Evolutionary conservation across 768 basidiomycete genomes (phyloP), one percentile per base, ranked within the genome.

Genomic region (Pleurotus tuoliensis): DNA sequence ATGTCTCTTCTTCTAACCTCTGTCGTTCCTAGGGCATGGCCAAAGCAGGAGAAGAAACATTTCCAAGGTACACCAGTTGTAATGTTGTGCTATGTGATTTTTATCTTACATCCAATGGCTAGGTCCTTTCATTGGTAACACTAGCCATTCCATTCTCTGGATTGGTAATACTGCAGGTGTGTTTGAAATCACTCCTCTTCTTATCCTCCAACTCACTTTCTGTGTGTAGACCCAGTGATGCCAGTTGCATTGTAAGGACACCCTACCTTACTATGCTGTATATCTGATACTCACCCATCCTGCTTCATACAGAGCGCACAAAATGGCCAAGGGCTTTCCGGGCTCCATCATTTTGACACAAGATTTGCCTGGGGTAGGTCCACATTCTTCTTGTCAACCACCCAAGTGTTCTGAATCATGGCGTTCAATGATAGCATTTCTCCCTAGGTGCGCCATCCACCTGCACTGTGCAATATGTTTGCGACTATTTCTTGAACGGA

Each of bases 151-250:
- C 0, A 59, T 77, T n/a, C 64, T 77, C 0, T 47, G 76, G 16
- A 67, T 77, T 44, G 75, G 74, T 0, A 77, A 77, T 56, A 75
- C 74, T 4, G 72, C 70, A 41, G 74, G 72, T 73, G 45, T 37
- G 8, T 13, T 27, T 16, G 24, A 9, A 45, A 9, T 0, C 46
- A 20, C 27, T 25, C 5, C 5, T 16, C 4, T 9, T 34, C 15
- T 3, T 37, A 37, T 52, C 39, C 18, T 4, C 9, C 39, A 39
- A 18, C 27, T 47, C 5, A 18, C 24, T n/a, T 18, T 6, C 12
- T 22, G 1, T 30, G 20, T 40, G 6, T 15, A 58, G 63, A 64
- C 54, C 64, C 63, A 20, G 56, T 66, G 20, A 65, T 62, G 12
- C 59, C 64, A 1, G 43, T 63, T 9, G 40, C 20, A 22, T 39